Evolutionary conservation across 2,329 filamentous ascomycete genomes (phyloP).

Genomic region (Fusarium setosum): DNA sequence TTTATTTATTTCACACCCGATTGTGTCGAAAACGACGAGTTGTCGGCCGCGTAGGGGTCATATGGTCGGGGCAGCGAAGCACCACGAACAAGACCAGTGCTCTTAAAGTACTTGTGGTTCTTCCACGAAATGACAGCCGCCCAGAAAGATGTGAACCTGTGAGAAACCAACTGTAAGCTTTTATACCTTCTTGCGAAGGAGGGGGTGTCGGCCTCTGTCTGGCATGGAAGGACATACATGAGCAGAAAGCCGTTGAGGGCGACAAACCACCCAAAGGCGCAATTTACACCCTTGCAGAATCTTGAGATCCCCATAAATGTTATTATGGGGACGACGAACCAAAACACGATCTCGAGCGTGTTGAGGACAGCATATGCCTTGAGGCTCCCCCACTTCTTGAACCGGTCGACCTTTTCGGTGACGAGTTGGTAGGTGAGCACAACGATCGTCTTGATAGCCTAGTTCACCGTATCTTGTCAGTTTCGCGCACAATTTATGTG

Average conservation of each 20-base stretch:
- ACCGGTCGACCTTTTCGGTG: slow-evolving; percentile 42
- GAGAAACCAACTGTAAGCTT: not conserved
- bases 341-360: slow-evolving; percentile 41
- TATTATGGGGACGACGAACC: slow-evolving; percentile 42
- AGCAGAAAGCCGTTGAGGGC: slow-evolving; percentile 12
- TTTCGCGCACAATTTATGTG: not conserved
- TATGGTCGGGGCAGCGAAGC: not conserved
- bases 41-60: not conserved
- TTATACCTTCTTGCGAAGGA: too few relatives aligned
- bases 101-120: slow-evolving; percentile 10
- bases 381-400: slow-evolving; percentile 35
- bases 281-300: slow-evolving; percentile 26
- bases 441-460: slow-evolving; percentile 15
- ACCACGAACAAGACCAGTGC: slow-evolving; percentile 1
- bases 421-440: slow-evolving; percentile 28
- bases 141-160: slow-evolving; percentile 12
- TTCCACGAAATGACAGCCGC: slow-evolving; percentile 21
- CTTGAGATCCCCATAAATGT: slow-evolving; percentile 20
- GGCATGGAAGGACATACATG: slow-evolving; percentile 18
- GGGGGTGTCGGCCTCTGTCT: too few relatives aligned
- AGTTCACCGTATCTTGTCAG: not conserved
- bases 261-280: slow-evolving; percentile 25
- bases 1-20: not conserved
- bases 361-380: slow-evolving; percentile 41
- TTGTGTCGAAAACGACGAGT: not conserved